Evolutionary conservation across 176 grass and related monocot species (phyloP).

Genomic region (Zizania latifolia): DNA sequence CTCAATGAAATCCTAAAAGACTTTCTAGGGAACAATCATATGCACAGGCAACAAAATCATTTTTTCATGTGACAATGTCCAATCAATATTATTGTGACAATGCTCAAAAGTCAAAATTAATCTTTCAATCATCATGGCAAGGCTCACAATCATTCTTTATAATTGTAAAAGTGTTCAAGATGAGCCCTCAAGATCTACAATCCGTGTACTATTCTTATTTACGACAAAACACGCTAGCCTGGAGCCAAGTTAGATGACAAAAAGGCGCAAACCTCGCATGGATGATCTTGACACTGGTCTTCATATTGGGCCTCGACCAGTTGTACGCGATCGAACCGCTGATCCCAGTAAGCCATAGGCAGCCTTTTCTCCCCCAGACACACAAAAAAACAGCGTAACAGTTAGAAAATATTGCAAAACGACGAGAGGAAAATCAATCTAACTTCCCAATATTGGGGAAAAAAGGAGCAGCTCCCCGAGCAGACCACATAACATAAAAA

Average conservation of each 20-base stretch:
- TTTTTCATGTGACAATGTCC: not conserved
- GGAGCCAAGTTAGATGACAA: not conserved
- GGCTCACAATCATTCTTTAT: not conserved
- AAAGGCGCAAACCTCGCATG: slow-evolving; percentile 78
- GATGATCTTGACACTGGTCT: slow-evolving; percentile 97
- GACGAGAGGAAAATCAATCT: not conserved
- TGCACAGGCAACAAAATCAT: not conserved
- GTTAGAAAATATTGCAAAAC: slow-evolving; percentile 26
- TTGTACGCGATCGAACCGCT: slow-evolving; percentile 88
- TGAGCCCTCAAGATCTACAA: not conserved
- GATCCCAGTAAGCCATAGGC: slow-evolving; percentile 89
- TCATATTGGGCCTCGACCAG: slow-evolving; percentile 91
- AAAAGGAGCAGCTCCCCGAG: not conserved
- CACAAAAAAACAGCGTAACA: not conserved
- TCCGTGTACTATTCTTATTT: not conserved
- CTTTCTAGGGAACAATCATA: not conserved
- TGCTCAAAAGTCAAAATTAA: too few relatives aligned
- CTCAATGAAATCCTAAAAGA: not conserved
- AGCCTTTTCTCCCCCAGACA: slow-evolving; percentile 36
- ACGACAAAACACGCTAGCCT: not conserved
- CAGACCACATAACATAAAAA: not conserved
- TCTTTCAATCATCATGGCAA: not conserved
- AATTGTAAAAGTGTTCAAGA: not conserved
- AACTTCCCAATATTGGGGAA: not conserved
- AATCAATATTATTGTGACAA: not conserved